Evolutionary conservation across 129 eudicot species (phyloP).

Genomic region (Helianthus annuus): DNA sequence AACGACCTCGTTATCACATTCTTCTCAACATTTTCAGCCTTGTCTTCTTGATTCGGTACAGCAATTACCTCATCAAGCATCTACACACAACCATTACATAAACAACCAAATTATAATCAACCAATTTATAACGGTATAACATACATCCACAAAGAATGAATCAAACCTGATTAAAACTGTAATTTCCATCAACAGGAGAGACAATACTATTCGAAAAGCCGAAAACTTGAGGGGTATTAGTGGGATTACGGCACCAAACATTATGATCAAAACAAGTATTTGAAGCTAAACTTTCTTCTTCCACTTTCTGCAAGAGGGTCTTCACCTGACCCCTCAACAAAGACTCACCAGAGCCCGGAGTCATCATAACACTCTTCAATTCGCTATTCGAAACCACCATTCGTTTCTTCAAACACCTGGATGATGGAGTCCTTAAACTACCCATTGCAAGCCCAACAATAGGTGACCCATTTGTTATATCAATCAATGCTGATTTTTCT

Average conservation of each 20-base stretch:
- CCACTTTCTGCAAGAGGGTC: slow-evolving; percentile 74
- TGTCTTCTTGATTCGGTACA: slow-evolving; percentile 7
- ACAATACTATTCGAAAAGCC: slow-evolving; percentile 11
- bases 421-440: slow-evolving; percentile 62
- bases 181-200: too few species aligned
- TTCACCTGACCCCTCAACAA: slow-evolving; percentile 84
- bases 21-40: slow-evolving; percentile 50
- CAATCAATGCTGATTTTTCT: slow-evolving; percentile 57
- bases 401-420: slow-evolving; percentile 48
- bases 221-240: slow-evolving; percentile 53
- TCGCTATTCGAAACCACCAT: neutral
- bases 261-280: slow-evolving; percentile 31
- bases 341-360: slow-evolving; percentile 90
- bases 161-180: slow-evolving; percentile 44
- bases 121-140: neutral
- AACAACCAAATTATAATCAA: neutral
- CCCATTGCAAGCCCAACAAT: slow-evolving; percentile 88
- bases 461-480: slow-evolving; percentile 88
- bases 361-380: slow-evolving; percentile 16
- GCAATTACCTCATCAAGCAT: slow-evolving; percentile 42
- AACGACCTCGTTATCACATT: slow-evolving; percentile 65
- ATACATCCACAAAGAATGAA: slow-evolving; percentile 1
- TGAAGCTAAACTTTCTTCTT: slow-evolving; percentile 66
- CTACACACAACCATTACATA: slow-evolving; percentile 20
- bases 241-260: slow-evolving; percentile 43